A percentile compares a stretch with the other conserved stretches of the same genome.
Conservation (phyloP, 2,329 filamentous ascomycete species). For the Sporothrix pallida region DNA sequence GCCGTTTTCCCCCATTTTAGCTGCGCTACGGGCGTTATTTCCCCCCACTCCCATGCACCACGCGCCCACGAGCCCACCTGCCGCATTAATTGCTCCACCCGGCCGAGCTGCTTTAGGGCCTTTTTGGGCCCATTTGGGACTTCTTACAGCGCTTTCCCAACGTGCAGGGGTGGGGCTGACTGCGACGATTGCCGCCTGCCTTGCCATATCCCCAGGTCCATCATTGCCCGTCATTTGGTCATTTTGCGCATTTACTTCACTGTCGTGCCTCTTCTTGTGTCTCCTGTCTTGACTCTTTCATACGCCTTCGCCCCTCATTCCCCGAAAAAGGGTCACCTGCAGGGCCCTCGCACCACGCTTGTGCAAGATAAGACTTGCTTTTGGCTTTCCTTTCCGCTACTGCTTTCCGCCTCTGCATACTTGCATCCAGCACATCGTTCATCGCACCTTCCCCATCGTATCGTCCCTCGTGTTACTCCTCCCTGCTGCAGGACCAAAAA, state of each 20-base stretch:
- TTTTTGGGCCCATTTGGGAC: background rate
- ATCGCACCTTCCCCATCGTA: background rate
- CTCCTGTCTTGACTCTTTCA: background rate
- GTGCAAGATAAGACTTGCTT: background rate
- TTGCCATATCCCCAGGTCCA: too few relatives aligned
- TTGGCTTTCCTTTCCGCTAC: background rate
- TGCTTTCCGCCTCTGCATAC: too few relatives aligned
- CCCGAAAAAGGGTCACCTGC: constrained; percentile 29
- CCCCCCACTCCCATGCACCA: background rate
- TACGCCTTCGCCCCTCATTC: background rate
- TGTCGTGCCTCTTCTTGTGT: background rate
- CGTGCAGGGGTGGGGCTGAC: constrained; percentile 26
- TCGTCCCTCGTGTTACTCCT: background rate
- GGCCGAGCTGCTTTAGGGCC: constrained; percentile 18
- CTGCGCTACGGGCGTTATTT: constrained; percentile 16
- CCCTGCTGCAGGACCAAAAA: background rate
- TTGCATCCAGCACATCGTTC: background rate
- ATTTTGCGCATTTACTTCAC: too few relatives aligned
- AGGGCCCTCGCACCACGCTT: constrained; percentile 14
- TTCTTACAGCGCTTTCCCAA: too few relatives aligned
- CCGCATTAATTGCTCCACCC: background rate
- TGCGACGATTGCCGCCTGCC: background rate
- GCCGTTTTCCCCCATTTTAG: background rate
- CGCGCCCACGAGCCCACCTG: constrained; percentile 1
- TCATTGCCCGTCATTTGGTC: too few relatives aligned